A percentile compares a stretch with the other conserved stretches of the same genome.
Evolutionary conservation across 192 early-diverging fungal species (phyloP).

Genomic region (Backusella circina): DNA sequence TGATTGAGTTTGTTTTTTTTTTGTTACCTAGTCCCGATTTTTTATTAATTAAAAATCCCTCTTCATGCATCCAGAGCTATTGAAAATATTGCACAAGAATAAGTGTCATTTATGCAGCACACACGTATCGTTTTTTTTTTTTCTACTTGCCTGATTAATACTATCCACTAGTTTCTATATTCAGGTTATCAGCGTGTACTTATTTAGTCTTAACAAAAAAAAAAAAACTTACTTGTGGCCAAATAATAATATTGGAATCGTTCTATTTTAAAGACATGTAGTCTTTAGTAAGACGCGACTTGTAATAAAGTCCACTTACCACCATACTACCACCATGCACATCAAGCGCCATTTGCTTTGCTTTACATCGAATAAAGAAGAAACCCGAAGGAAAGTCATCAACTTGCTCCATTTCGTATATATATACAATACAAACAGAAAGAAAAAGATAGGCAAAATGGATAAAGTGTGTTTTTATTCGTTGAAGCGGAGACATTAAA

Average conservation of each 20-base stretch:
- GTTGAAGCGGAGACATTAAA: too few species aligned
- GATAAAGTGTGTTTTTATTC: background rate
- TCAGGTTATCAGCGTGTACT: background rate
- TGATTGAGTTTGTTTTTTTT: background rate
- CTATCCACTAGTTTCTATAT: slow-evolving; percentile 23
- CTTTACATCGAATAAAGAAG: slow-evolving; percentile 24
- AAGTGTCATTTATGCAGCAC: background rate
- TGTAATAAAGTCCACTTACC: slow-evolving; percentile 8
- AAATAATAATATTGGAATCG: slow-evolving; percentile 25
- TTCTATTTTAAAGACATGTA: slow-evolving; percentile 17
- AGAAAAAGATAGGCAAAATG: background rate
- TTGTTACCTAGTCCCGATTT: slow-evolving; percentile 27
- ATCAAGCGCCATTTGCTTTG: slow-evolving; percentile 2
- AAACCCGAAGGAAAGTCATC: slow-evolving; percentile 20
- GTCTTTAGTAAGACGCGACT: too few species aligned
- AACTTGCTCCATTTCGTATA: slow-evolving; percentile 3
- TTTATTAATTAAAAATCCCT: slow-evolving; percentile 29
- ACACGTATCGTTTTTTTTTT: too few species aligned
- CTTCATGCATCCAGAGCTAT: slow-evolving; percentile 33
- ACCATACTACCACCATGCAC: slow-evolving; percentile 20
- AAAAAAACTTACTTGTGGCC: slow-evolving; percentile 21
- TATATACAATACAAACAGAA: background rate
- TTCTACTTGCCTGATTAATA: slow-evolving; percentile 24
- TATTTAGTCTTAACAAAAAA: background rate
- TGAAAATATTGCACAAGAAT: background rate